These are phyloP conservation scores for Cudoniella acicularis DNA, from an alignment of 495 filamentous ascomycete species.

Conservation along the genomic window DNA sequence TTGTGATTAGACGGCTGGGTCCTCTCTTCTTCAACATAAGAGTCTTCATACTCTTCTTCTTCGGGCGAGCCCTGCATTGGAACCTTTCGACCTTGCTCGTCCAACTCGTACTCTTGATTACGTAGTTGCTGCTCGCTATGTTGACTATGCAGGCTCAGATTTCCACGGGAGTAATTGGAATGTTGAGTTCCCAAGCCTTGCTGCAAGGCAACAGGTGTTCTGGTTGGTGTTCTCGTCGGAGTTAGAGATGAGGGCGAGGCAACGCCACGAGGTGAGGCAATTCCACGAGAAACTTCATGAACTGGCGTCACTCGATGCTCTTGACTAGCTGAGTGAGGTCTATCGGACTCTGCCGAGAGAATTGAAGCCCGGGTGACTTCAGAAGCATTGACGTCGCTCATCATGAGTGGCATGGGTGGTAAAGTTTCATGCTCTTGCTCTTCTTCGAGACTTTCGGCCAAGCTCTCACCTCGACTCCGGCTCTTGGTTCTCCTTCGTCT, in stretches of 20 bases:
- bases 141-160: constrained; percentile 46
- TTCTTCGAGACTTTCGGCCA: constrained; percentile 40
- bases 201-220: constrained; percentile 43
- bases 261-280: constrained; percentile 49
- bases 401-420: constrained; percentile 75
- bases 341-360: constrained; percentile 73
- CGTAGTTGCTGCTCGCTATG: constrained; percentile 47
- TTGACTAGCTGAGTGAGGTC: constrained; percentile 57
- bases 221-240: constrained; percentile 39
- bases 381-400: constrained; percentile 76
- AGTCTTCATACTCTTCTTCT: constrained; percentile 40
- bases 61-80: constrained; percentile 30
- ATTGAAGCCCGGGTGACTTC: constrained; percentile 88
- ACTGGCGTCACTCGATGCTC: constrained; percentile 45
- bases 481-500: constrained; percentile 43
- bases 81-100: constrained; percentile 41
- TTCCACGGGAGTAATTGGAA: constrained; percentile 54
- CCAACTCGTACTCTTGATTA: constrained; percentile 39
- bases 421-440: constrained; percentile 25
- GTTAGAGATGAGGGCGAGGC: constrained; percentile 51
- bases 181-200: constrained; percentile 44
- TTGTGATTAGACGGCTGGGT: constrained; percentile 5
- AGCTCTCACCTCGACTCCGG: constrained; percentile 50
- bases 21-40: constrained; percentile 36
- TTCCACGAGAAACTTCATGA: constrained; percentile 52